Conservation (phyloP, 169 alveolate genomes). For the Plasmodium relictum region DNA sequence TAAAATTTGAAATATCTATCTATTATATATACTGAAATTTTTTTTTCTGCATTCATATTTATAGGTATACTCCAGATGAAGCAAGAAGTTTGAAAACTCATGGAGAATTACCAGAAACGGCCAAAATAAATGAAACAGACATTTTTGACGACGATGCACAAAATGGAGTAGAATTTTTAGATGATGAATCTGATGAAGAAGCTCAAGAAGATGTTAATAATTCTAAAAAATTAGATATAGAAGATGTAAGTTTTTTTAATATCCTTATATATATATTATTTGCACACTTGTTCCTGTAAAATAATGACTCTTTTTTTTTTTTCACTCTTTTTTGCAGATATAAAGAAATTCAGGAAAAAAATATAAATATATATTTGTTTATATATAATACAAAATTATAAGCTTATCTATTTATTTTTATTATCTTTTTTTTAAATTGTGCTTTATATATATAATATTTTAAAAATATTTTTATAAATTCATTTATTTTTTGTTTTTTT, state of each 20-base stretch:
- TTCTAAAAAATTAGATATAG: slow-evolving; percentile 44
- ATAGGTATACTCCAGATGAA: slow-evolving; percentile 95
- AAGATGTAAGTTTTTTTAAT: slow-evolving; percentile 38
- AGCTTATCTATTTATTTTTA: background rate
- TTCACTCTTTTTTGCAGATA: slow-evolving; percentile 22
- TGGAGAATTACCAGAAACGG: slow-evolving; percentile 98
- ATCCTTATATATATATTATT: background rate
- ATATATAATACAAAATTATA: background rate
- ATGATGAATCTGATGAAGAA: slow-evolving; percentile 86
- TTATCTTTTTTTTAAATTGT: slow-evolving; percentile 21
- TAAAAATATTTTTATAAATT: slow-evolving; percentile 32
- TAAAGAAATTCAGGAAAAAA: background rate
- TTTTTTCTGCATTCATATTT: background rate
- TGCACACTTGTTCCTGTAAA: background rate
- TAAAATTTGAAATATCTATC: too few species aligned
- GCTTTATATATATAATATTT: slow-evolving; percentile 12
- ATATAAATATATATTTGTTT: background rate
- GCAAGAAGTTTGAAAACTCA: slow-evolving; percentile 95
- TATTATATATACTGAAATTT: background rate
- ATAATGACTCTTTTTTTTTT: background rate
- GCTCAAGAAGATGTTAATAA: slow-evolving; percentile 68
- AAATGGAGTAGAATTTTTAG: slow-evolving; percentile 91
- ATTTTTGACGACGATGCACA: slow-evolving; percentile 93
- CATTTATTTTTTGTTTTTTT: slow-evolving; percentile 33
- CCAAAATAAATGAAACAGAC: slow-evolving; percentile 95